A percentile compares a stretch with the other conserved stretches of the same genome.
phyloP scores from a whole-genome alignment of 164 flowering plant genomes.

The Saururus chinensis region DNA sequence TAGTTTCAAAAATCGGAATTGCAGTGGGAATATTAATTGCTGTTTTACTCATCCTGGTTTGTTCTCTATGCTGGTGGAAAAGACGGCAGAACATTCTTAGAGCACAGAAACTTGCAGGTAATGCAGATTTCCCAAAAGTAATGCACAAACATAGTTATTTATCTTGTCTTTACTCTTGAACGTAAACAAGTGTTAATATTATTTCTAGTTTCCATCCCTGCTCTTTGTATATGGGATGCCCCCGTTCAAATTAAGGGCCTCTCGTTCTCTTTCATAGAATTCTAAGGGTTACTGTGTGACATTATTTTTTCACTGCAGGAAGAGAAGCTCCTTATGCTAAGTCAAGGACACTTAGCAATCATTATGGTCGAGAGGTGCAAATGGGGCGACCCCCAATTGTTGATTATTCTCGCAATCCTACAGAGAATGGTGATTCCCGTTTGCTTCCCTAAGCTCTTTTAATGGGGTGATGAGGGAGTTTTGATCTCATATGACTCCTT shows the following conservation, averaged over 20 bases:
- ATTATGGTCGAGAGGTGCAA: constrained; percentile 66
- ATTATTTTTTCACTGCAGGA: constrained; percentile 33
- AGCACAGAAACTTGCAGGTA: constrained; percentile 79
- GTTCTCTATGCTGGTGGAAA: constrained; percentile 70
- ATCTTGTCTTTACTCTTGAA: too few relatives aligned
- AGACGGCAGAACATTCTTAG: constrained; percentile 89
- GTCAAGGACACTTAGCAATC: constrained; percentile 45
- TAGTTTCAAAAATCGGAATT: constrained; percentile 63
- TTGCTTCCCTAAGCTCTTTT: constrained; percentile 41
- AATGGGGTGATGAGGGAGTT: neutral
- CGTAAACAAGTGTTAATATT: too few relatives aligned
- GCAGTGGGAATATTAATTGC: constrained; percentile 37
- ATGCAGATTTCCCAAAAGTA: neutral
- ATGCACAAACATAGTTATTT: too few relatives aligned
- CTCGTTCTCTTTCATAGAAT: neutral
- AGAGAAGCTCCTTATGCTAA: constrained; percentile 97
- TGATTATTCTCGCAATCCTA: constrained; percentile 53
- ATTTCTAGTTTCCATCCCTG: neutral
- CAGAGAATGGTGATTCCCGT: constrained; percentile 64
- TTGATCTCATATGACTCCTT: neutral
- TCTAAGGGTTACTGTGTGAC: neutral
- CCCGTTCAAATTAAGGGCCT: too few relatives aligned
- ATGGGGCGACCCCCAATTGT: constrained; percentile 49
- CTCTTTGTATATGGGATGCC: neutral
- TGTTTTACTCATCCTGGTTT: constrained; percentile 39